Percentiles rank a stretch among this genome's conserved stretches.
phyloP scores from a whole-genome alignment of 805 yeast genomes.

The Soucietia sequanensis region DNA sequence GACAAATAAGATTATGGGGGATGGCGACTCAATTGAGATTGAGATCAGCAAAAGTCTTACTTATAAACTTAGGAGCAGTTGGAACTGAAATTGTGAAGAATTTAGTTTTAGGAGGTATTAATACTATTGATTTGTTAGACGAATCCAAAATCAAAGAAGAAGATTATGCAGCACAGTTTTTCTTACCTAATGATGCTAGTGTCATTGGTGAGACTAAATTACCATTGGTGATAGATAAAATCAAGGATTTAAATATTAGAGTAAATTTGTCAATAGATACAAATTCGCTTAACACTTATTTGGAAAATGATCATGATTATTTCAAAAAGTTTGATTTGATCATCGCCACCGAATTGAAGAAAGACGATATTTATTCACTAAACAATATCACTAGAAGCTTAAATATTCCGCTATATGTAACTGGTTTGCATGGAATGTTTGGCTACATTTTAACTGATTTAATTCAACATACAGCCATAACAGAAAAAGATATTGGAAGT shows the following conservation, averaged over 20 bases:
- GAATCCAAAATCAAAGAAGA: conserved; percentile 48
- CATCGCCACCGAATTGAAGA: conserved; percentile 66
- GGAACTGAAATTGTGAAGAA: conserved; percentile 85
- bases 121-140: conserved; percentile 72
- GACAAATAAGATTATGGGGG: conserved; percentile 97
- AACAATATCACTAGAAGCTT: conserved; percentile 56
- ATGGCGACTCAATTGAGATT: conserved; percentile 82
- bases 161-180: conserved; percentile 76
- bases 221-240: conserved; percentile 51
- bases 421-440: conserved; percentile 74
- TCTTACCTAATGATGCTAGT: conserved; percentile 49
- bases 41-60: conserved; percentile 66
- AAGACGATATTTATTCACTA: conserved; percentile 41
- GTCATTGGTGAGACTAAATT: conserved; percentile 59
- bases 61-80: conserved; percentile 72
- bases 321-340: conserved; percentile 63
- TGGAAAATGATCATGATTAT: conserved; percentile 28
- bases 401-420: conserved; percentile 63
- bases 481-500: conserved; percentile 51
- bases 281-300: conserved; percentile 14
- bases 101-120: conserved; percentile 84
- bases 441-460: conserved; percentile 83
- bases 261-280: conserved; percentile 56
- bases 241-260: conserved; percentile 76
- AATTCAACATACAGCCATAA: conserved; percentile 55